Evolutionary conservation across 768 basidiomycete genomes (phyloP), one percentile per base, ranked within the genome.

Genomic region (Dioszegia hungarica): DNA sequence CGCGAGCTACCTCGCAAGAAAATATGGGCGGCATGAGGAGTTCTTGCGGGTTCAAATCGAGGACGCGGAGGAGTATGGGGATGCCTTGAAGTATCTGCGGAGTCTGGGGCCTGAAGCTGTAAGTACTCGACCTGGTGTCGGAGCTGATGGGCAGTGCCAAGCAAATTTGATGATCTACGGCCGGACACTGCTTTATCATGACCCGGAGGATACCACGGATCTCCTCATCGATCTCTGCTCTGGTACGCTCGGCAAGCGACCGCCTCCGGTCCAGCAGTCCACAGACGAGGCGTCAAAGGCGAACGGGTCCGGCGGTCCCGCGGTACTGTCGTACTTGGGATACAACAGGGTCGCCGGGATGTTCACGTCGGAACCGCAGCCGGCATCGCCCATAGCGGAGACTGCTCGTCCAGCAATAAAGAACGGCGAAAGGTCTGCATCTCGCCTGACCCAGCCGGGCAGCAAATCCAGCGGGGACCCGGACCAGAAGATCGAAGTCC

Each of bases 41-140:
- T 97, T 91, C 75, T 75, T 99, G 37, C 81, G 89, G 56, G 93
- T 98, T 45, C 87, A 92, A 76, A 88, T 99, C 45, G 93, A 98
- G 75, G 95, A 98, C 77, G 85, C 86, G 0, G 85, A 83, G 12
- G 84, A 90, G 58, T 90, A 85, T 66, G 79, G 75, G 47, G 91
- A 90, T 63, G 95, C 92, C 0, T 77, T 95, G 59, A 77, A 75
- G 20, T 99, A 95, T 77, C 72, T 99, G 47, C 79, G 90, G 57
- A 81, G 81, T 47, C 79, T 95, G 9, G 90, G 90, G 0, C 82
- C 85, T 1, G 87, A 85, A 54, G 85, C 84, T 24, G 91, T 93
- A 70, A 63, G 89, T 81, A 31, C 10, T n/a, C 47, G 12, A 12
- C 15, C 2, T 3, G 20, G 9, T 27, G 5, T 22, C 3, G 17